Evolutionary conservation across 306 rosid genomes (phyloP), one percentile per base, ranked within the genome.

Genomic region (Lathyrus aphaca): DNA sequence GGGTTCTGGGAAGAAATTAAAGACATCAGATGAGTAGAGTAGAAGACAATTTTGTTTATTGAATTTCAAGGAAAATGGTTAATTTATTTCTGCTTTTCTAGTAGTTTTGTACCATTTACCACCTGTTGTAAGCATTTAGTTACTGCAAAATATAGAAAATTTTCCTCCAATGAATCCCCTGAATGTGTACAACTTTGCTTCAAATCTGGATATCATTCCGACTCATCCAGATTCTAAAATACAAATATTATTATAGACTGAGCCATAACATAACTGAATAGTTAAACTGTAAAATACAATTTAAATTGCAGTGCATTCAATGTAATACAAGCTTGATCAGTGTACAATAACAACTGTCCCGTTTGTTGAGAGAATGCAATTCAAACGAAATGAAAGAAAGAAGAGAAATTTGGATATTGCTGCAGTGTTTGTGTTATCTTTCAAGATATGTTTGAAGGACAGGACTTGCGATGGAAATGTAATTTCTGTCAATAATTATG

Each of bases 391-490:
- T 39, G 39, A 27, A 63, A 54, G 69, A 45, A 65, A 76, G 8
- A 14, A 69, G 61, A 66, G 40, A 43, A 6, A 45, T 46, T 62
- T 55, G 4, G 57, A 61, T 69, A 42, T 64, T 64, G 81, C 40
- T 6, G 64, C 69, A 38, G 27, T 53, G 64, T 58, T 64, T 44
- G 61, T n/a, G 73, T 73, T 72, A 49, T 42, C 84, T 45, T 72
- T 46, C 60, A 76, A 51, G 75, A 84, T 77, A 21, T 72, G 65
- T 62, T 55, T 29, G 89, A 81, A 74, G 91, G 91, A 61, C 75
- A 48, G 38, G 49, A 80, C 84, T 92, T 85, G 91, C 67, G 64
- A 74, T 44, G 60, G 69, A 75, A 79, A 81, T 72, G 64, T 44
- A 43, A 64, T 23, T 49, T 55, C 21, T 74, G 65, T 71, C 64